Percentiles rank a stretch among this genome's conserved stretches.
These are phyloP conservation scores for Termitomyces sp. DNA, from an alignment of 768 basidiomycete genomes.

Conservation along the genomic window DNA sequence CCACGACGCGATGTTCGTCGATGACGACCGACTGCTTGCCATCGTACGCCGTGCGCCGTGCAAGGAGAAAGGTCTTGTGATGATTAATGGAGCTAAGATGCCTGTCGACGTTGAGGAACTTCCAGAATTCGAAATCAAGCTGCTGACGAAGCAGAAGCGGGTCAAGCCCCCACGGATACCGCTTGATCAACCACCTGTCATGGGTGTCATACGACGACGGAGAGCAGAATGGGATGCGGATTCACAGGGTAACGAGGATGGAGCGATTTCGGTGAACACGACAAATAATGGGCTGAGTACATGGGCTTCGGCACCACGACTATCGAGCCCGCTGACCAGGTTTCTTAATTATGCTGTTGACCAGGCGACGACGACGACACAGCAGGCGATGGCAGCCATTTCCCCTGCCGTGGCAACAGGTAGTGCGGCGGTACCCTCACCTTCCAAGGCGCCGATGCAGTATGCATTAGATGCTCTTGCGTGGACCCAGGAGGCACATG, in stretches of 20 bases:
- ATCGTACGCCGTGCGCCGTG: conserved; percentile 75
- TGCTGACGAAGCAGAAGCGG: conserved; percentile 78
- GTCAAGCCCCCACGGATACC: conserved; percentile 84
- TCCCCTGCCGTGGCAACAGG: conserved; percentile 49
- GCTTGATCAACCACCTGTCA: conserved; percentile 88
- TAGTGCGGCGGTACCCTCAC: conserved; percentile 41
- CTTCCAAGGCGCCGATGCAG: conserved; percentile 70
- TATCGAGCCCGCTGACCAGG: conserved; percentile 65
- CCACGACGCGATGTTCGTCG: conserved; percentile 77
- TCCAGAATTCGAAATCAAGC: conserved; percentile 81
- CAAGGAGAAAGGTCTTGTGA: conserved; percentile 79
- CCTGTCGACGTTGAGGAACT: conserved; percentile 88
- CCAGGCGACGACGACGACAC: conserved; percentile 69
- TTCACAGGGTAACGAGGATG: conserved; percentile 24
- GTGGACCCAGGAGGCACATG: conserved; percentile 74
- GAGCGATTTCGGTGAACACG: conserved; percentile 18
- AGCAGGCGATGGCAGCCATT: conserved; percentile 76
- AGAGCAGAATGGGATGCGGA: conserved; percentile 72
- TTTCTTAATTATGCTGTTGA: conserved; percentile 77
- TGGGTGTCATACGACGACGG: conserved; percentile 64
- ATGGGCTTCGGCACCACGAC: conserved; percentile 60
- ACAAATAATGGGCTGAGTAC: conserved; percentile 19
- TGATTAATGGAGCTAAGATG: conserved; percentile 86
- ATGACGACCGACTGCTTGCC: conserved; percentile 70
- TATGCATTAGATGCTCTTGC: conserved; percentile 80